Conservation (phyloP, 2,329 filamentous ascomycete genomes). For the Hymenoscyphus fraxineus region DNA sequence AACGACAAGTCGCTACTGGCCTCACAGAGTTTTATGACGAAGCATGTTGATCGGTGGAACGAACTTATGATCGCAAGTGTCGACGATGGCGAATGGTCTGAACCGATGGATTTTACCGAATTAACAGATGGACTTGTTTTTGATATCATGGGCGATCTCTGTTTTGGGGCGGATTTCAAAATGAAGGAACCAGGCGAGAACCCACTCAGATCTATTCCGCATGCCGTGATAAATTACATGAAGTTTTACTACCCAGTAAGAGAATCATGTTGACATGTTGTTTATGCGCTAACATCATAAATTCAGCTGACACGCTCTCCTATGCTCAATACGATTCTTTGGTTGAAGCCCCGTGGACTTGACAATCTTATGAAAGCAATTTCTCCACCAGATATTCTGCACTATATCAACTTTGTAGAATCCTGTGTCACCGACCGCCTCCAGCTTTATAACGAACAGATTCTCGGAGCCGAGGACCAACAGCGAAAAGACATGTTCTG, state of each 20-base stretch:
- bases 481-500: neutral
- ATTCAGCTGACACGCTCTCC: neutral
- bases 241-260: neutral
- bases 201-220: neutral
- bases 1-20: neutral
- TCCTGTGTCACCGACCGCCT: neutral
- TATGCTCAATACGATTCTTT: neutral
- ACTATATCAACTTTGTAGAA: neutral
- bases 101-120: neutral
- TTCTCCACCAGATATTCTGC: neutral
- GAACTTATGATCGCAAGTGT: neutral
- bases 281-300: too few species aligned
- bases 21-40: neutral
- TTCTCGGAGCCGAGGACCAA: too few species aligned
- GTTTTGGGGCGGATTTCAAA: neutral
- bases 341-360: neutral
- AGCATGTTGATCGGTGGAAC: neutral
- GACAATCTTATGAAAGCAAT: neutral
- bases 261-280: too few species aligned
- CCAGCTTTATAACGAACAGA: neutral
- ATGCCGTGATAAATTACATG: neutral
- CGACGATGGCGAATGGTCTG: neutral
- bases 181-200: neutral
- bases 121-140: neutral
- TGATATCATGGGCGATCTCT: neutral